A percentile compares a stretch with the other conserved stretches of the same genome.
phyloP scores from a whole-genome alignment of 768 basidiomycete species.

The Russula griseocarnosa region DNA sequence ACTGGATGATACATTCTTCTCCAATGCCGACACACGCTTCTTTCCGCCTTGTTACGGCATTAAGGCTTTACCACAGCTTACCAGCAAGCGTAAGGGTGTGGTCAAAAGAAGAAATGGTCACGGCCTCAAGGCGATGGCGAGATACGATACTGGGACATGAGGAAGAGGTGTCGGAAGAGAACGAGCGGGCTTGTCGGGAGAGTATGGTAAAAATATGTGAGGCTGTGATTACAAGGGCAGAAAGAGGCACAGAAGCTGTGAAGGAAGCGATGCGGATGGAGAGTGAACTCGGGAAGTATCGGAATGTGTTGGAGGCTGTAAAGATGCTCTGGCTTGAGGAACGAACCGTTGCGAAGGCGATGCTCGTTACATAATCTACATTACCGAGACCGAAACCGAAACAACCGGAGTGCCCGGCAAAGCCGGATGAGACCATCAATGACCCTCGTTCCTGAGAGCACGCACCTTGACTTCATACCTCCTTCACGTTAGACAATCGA shows the following conservation, averaged over 20 bases:
- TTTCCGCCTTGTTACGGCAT: constrained; percentile 67
- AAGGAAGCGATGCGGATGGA: constrained; percentile 35
- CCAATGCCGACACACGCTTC: constrained; percentile 69
- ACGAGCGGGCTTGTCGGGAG: constrained; percentile 34
- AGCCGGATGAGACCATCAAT: no score
- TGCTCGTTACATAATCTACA: constrained; percentile 31
- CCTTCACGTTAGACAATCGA: no score
- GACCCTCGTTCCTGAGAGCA: no score
- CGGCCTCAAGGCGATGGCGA: constrained; percentile 47
- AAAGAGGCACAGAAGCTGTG: constrained; percentile 47
- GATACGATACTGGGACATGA: constrained; percentile 41
- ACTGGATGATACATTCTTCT: constrained; percentile 70
- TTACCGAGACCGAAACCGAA: no score
- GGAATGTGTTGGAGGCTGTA: constrained; percentile 36
- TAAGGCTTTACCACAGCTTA: constrained; percentile 60
- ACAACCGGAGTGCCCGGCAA: no score
- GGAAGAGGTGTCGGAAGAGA: constrained; percentile 32
- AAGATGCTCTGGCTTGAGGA: constrained; percentile 60
- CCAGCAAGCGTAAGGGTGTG: constrained; percentile 28
- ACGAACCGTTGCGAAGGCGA: constrained; percentile 45
- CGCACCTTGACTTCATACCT: not conserved
- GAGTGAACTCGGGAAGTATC: constrained; percentile 20
- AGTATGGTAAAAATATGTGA: constrained; percentile 41
- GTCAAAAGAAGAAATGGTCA: constrained; percentile 32
- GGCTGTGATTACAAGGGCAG: constrained; percentile 44